These are phyloP conservation scores for Candida ovalis DNA, from an alignment of 805 yeast genomes.

Conservation along the genomic window DNA sequence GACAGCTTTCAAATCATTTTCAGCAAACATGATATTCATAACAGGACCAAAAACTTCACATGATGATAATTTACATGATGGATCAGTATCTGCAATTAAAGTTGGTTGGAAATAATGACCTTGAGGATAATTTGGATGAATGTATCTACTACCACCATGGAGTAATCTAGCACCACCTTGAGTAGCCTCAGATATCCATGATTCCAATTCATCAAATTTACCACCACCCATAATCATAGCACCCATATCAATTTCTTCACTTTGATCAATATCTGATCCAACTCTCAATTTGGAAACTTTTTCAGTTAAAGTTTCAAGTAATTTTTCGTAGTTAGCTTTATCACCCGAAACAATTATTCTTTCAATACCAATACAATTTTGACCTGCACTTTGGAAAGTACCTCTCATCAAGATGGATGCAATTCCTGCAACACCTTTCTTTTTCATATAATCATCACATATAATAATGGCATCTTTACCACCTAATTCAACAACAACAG, in stretches of 20 bases:
- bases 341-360: constrained; percentile 77
- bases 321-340: constrained; percentile 52
- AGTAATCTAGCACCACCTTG: constrained; percentile 74
- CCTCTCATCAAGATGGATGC: constrained; percentile 91
- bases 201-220: constrained; percentile 66
- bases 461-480: constrained; percentile 93
- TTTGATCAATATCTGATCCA: constrained; percentile 91
- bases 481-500: constrained; percentile 93
- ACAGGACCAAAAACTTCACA: constrained; percentile 96
- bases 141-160: constrained; percentile 75
- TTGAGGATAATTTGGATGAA: constrained; percentile 90
- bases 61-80: constrained; percentile 73
- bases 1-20: constrained; percentile 61
- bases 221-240: constrained; percentile 79
- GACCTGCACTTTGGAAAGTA: constrained; percentile 95
- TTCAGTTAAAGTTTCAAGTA: constrained; percentile 52
- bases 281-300: constrained; percentile 63
- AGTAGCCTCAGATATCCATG: constrained; percentile 69
- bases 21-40: constrained; percentile 73
- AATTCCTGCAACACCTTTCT: constrained; percentile 40
- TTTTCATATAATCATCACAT: constrained; percentile 69
- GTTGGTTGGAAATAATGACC: constrained; percentile 96
- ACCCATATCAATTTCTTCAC: constrained; percentile 92
- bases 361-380: constrained; percentile 97
- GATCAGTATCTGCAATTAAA: constrained; percentile 73